Evolutionary conservation across 305 asterid species (phyloP).

Genomic region (Fraxinus platypoda): DNA sequence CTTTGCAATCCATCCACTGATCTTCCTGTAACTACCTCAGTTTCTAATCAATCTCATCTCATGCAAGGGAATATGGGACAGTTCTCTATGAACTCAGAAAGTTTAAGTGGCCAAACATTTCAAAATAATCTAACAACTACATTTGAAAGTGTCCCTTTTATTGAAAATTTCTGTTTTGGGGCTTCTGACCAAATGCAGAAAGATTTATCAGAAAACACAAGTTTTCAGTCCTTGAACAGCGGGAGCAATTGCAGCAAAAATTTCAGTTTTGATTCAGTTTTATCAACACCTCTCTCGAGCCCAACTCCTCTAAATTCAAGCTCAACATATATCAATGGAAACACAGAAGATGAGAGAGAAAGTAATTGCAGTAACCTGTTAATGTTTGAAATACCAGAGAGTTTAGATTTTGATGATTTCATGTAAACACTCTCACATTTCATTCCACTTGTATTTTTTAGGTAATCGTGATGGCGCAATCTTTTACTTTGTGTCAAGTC

Average conservation of each 20-base stretch:
- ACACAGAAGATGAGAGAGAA: conserved; percentile 48
- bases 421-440: conserved; percentile 34
- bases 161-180: too few species aligned
- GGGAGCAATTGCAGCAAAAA: too few species aligned
- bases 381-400: conserved; percentile 44
- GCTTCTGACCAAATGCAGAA: too few species aligned
- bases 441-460: not conserved
- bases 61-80: not conserved
- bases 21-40: conserved; percentile 20
- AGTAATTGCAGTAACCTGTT: conserved; percentile 42
- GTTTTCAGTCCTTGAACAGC: too few species aligned
- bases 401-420: conserved; percentile 53
- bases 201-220: too few species aligned
- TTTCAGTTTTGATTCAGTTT: too few species aligned
- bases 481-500: not conserved
- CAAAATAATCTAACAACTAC: too few species aligned
- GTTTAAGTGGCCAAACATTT: not conserved
- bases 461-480: not conserved
- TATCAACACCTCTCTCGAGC: conserved; percentile 51
- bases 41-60: conserved; percentile 7
- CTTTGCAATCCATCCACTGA: conserved; percentile 19
- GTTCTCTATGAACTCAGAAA: not conserved
- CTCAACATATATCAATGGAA: conserved; percentile 33
- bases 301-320: conserved; percentile 38
- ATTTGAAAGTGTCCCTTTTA: too few species aligned